Conservation (phyloP, 106 monocot genomes). For the Acorus gramineus region DNA sequence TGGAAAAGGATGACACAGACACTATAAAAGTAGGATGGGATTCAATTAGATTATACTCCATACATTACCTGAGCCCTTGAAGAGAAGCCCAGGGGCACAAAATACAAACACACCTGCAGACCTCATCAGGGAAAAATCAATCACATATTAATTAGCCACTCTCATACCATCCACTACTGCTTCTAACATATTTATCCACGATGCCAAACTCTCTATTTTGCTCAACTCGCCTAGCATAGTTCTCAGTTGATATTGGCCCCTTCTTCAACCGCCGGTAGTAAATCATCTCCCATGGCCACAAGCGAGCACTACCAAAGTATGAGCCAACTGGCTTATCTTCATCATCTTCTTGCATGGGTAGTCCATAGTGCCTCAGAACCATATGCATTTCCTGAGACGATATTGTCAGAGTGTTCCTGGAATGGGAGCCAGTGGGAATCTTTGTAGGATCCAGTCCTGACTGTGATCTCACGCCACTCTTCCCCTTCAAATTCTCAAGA, state of each 20-base stretch:
- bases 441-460: not conserved
- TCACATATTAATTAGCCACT: not conserved
- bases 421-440: conserved; percentile 1
- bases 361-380: conserved; percentile 46
- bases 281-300: conserved; percentile 78
- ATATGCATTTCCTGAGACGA: conserved; percentile 29
- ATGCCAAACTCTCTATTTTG: conserved; percentile 72
- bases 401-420: conserved; percentile 16
- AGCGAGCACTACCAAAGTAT: conserved; percentile 56
- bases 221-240: conserved; percentile 55
- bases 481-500: conserved; percentile 14
- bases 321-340: conserved; percentile 23
- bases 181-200: conserved; percentile 56
- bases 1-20: too few relatives aligned
- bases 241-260: conserved; percentile 62
- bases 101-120: not conserved
- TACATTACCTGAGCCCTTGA: not conserved
- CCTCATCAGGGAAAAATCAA: not conserved
- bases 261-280: conserved; percentile 46
- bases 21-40: too few relatives aligned
- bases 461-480: not conserved
- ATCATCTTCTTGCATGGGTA: conserved; percentile 16
- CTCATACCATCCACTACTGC: conserved; percentile 69
- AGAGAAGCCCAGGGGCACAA: not conserved
- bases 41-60: not conserved